phyloP scores from a whole-genome alignment of 2,329 filamentous ascomycete genomes.

The Sordariomycetes sp. region DNA sequence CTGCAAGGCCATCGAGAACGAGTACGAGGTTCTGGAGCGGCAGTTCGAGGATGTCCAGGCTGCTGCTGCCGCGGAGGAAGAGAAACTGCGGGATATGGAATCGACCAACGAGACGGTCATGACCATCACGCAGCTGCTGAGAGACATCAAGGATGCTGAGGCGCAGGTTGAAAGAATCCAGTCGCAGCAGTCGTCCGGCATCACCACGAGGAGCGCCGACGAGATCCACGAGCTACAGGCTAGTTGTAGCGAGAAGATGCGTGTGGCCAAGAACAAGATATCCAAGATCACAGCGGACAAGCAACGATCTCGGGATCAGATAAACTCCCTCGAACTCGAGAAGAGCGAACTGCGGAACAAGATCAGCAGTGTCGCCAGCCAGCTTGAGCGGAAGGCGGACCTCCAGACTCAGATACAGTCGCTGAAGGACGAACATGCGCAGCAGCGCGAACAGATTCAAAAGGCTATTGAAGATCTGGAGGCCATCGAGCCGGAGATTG shows the following conservation, averaged over 20 bases:
- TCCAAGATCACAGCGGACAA: slow-evolving; percentile 57
- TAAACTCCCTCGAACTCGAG: slow-evolving; percentile 66
- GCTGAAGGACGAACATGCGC: slow-evolving; percentile 54
- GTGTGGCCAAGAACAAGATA: slow-evolving; percentile 51
- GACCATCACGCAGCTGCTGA: slow-evolving; percentile 61
- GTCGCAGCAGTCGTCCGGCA: slow-evolving; percentile 59
- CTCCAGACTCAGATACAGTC: slow-evolving; percentile 63
- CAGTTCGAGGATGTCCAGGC: slow-evolving; percentile 60
- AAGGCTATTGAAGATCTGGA: slow-evolving; percentile 64
- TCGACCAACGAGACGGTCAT: slow-evolving; percentile 65
- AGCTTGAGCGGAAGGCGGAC: slow-evolving; percentile 71
- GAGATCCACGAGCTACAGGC: slow-evolving; percentile 74
- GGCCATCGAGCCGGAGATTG: slow-evolving; percentile 62
- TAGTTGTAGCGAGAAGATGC: slow-evolving; percentile 54
- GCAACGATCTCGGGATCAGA: slow-evolving; percentile 57
- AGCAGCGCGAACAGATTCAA: slow-evolving; percentile 61
- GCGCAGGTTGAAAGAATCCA: slow-evolving; percentile 64
- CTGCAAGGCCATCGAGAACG: slow-evolving; percentile 46
- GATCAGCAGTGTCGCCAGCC: slow-evolving; percentile 57
- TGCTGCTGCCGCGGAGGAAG: slow-evolving; percentile 51
- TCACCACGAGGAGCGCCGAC: slow-evolving; percentile 59
- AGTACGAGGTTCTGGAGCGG: slow-evolving; percentile 48
- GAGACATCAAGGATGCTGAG: slow-evolving; percentile 62
- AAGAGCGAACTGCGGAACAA: slow-evolving; percentile 65
- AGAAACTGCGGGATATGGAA: slow-evolving; percentile 61